Evolutionary conservation across 2,329 filamentous ascomycete species (phyloP).

Genomic region (Trichophyton simii): DNA sequence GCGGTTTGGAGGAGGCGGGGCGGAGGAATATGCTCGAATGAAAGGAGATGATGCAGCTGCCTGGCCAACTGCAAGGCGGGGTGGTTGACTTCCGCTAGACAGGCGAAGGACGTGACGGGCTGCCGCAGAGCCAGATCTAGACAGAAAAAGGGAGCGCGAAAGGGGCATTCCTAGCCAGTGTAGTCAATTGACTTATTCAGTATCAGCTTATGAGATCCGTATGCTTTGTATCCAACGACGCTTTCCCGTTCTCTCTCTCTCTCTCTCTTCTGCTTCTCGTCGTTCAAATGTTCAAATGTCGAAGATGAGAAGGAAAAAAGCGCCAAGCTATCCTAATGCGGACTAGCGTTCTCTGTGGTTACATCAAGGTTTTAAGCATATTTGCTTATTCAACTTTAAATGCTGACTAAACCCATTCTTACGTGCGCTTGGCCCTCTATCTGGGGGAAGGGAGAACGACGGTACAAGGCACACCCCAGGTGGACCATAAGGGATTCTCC

Average conservation of each 20-base stretch:
- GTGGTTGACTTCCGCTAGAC: neutral
- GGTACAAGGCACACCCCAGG: no score
- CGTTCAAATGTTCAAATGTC: neutral
- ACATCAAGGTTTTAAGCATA: neutral
- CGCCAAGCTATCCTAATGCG: neutral
- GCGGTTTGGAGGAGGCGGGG: conserved; percentile 12
- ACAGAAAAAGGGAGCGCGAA: neutral
- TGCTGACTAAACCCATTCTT: neutral
- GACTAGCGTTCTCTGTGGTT: neutral
- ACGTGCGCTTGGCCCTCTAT: no score
- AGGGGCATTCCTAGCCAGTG: neutral
- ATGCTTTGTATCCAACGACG: neutral
- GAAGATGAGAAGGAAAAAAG: neutral
- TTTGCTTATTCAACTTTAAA: neutral
- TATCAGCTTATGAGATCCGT: neutral
- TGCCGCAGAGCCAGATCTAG: neutral
- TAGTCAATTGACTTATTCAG: neutral
- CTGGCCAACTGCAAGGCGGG: neutral
- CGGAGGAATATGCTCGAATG: neutral
- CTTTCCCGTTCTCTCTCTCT: neutral
- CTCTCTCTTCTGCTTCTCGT: neutral
- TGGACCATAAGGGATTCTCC: no score
- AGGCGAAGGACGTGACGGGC: neutral
- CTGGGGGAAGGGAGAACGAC: no score
- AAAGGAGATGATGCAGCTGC: neutral